phyloP scores from a whole-genome alignment of 2,329 filamentous ascomycete species.

The Trichoderma brevicompactum region DNA sequence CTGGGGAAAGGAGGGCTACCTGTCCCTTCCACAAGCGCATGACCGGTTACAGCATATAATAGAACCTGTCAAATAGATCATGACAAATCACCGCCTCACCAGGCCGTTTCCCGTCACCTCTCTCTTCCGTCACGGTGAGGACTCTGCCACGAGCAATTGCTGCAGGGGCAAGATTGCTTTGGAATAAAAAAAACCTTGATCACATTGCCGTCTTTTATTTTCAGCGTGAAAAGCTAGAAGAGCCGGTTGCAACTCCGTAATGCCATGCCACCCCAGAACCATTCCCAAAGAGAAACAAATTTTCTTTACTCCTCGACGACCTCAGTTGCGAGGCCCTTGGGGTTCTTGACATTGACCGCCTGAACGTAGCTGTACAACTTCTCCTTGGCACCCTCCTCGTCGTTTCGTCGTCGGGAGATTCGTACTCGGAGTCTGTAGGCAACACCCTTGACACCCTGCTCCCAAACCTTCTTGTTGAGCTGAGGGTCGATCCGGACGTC shows the following conservation, averaged over 20 bases:
- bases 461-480: constrained; percentile 99
- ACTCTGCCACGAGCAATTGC: neutral
- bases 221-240: constrained; percentile 51
- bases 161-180: constrained; percentile 19
- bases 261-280: constrained; percentile 51
- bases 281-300: constrained; percentile 46
- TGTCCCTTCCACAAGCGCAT: constrained; percentile 21
- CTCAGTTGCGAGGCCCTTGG: constrained; percentile 94
- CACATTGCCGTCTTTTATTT: constrained; percentile 45
- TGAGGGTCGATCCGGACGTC: constrained; percentile 98
- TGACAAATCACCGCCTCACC: constrained; percentile 29
- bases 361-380: constrained; percentile 99
- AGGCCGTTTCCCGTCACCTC: constrained; percentile 19
- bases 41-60: constrained; percentile 26
- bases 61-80: constrained; percentile 28
- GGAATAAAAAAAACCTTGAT: constrained; percentile 34
- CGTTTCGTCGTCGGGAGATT: constrained; percentile 99
- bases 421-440: constrained; percentile 96
- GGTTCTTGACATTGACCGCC: constrained; percentile 99
- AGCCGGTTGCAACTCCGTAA: constrained; percentile 53
- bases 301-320: constrained; percentile 74
- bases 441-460: constrained; percentile 97
- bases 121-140: constrained; percentile 2
- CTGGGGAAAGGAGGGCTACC: constrained; percentile 22
- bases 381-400: constrained; percentile 99